These are phyloP conservation scores for Penicillium sp. DNA, from an alignment of 2,329 filamentous ascomycete species.

Conservation along the genomic window DNA sequence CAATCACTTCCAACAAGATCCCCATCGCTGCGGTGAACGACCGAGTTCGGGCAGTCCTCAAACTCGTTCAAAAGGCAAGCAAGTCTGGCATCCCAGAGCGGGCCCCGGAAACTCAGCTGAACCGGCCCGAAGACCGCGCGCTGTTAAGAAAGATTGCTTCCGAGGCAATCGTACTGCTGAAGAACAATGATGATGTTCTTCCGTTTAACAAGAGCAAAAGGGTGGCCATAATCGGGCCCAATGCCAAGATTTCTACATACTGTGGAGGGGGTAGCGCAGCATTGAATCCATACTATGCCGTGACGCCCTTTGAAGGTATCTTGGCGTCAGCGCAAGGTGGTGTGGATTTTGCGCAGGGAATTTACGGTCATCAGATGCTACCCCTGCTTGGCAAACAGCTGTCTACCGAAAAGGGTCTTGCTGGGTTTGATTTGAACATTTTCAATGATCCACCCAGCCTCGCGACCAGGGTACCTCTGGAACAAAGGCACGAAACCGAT, in stretches of 20 bases:
- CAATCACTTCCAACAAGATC: conserved; percentile 59
- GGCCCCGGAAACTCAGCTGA: conserved; percentile 55
- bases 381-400: conserved; percentile 59
- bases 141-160: conserved; percentile 68
- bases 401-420: conserved; percentile 57
- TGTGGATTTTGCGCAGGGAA: conserved; percentile 59
- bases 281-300: conserved; percentile 47
- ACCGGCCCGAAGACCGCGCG: conserved; percentile 64
- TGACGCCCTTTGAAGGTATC: conserved; percentile 50
- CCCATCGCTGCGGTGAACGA: conserved; percentile 58
- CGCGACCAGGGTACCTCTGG: conserved; percentile 55
- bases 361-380: conserved; percentile 66
- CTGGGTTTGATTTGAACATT: conserved; percentile 62
- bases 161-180: conserved; percentile 72
- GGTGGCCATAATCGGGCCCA: conserved; percentile 58
- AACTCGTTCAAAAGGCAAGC: conserved; percentile 61
- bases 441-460: conserved; percentile 58
- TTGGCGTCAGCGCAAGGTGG: conserved; percentile 36
- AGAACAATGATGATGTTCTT: conserved; percentile 67
- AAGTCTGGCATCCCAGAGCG: conserved; percentile 57
- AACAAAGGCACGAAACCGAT: conserved; percentile 48
- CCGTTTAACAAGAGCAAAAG: conserved; percentile 55
- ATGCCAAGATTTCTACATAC: conserved; percentile 50
- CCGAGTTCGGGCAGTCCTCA: conserved; percentile 59
- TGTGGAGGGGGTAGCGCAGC: conserved; percentile 68